Base-by-base conservation (phyloP, 306 rosid species). In the Rosa lucieae region DNA sequence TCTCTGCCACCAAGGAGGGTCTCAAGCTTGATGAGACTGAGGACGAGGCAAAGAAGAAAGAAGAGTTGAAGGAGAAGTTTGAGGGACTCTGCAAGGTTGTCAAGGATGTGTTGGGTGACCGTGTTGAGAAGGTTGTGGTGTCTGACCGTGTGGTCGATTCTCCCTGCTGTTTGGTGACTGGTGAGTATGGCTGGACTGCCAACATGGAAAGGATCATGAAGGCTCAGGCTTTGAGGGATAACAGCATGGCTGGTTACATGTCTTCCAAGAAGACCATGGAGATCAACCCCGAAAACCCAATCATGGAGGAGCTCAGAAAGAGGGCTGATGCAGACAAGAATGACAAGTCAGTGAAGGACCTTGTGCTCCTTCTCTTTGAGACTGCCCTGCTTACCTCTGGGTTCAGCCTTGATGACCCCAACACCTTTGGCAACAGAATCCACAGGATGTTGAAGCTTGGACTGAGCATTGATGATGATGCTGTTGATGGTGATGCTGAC, bases 161-260 rank as follows among this genome's bases (percentile, higher is more conserved):
- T 15, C 97, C 98, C 0, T 94, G 98, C 91, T 94, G 98, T 89
- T 78, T 94, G 5, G 98, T 94, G 37, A 94, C 98, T 0, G 98
- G 98, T 0, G 98, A 94, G 72, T 94, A 94, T 20, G 97, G 98
- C 0, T 94, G 98, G 98, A 94, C 98, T 0, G 98, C 98, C 2
- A 94, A 94, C 79, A 94, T 94, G 98, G 98, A 94, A 62, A 89
- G 98, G 79, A 94, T 94, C 43, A 94, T 94, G 98, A 94, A 94
- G 59, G 98, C 98, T 0, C 98, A 94, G 66, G 98, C 98, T 14
- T 73, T 94, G 84, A 90, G 97, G 84, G 98, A 94, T 78, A 94
- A 70, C 85, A 94, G 91, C 79, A 94, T 92, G 97, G 96, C 97
- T 13, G 98, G 98, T 0, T 94, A 94, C 88, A 94, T 94, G 98